Evolutionary conservation across 768 basidiomycete species (phyloP).

Genomic region (Guyanaporus albipodus): DNA sequence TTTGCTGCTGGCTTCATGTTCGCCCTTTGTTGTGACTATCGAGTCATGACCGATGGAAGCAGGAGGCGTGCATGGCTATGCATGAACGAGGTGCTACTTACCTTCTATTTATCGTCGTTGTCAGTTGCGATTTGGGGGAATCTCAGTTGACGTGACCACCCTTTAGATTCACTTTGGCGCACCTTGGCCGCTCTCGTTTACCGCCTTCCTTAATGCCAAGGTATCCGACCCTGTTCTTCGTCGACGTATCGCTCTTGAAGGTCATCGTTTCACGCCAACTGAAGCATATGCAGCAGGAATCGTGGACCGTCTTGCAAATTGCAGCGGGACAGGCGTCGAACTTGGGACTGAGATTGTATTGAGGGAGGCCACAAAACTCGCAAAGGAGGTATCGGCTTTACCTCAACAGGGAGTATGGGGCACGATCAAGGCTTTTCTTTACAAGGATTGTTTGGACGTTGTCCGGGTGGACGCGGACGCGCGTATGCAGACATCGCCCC

Average conservation of each 20-base stretch:
- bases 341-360: slow-evolving; percentile 58
- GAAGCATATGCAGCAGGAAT: slow-evolving; percentile 67
- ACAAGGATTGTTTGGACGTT: slow-evolving; percentile 48
- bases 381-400: slow-evolving; percentile 45
- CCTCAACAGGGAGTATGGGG: slow-evolving; percentile 68
- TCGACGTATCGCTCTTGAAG: slow-evolving; percentile 76
- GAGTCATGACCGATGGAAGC: slow-evolving; percentile 81
- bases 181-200: slow-evolving; percentile 69
- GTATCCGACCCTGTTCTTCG: slow-evolving; percentile 53
- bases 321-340: slow-evolving; percentile 37
- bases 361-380: slow-evolving; percentile 61
- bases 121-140: background rate
- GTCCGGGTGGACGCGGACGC: slow-evolving; percentile 26
- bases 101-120: background rate
- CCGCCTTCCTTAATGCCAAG: slow-evolving; percentile 60
- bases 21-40: slow-evolving; percentile 80
- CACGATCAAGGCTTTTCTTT: slow-evolving; percentile 61
- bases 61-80: slow-evolving; percentile 78
- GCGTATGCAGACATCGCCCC: slow-evolving; percentile 5
- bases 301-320: slow-evolving; percentile 55
- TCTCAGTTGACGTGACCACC: background rate
- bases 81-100: slow-evolving; percentile 77
- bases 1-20: slow-evolving; percentile 84
- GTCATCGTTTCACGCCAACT: slow-evolving; percentile 67
- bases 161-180: slow-evolving; percentile 77